phyloP scores from a whole-genome alignment of 2,329 filamentous ascomycete species.

The Didymella arachidicola region DNA sequence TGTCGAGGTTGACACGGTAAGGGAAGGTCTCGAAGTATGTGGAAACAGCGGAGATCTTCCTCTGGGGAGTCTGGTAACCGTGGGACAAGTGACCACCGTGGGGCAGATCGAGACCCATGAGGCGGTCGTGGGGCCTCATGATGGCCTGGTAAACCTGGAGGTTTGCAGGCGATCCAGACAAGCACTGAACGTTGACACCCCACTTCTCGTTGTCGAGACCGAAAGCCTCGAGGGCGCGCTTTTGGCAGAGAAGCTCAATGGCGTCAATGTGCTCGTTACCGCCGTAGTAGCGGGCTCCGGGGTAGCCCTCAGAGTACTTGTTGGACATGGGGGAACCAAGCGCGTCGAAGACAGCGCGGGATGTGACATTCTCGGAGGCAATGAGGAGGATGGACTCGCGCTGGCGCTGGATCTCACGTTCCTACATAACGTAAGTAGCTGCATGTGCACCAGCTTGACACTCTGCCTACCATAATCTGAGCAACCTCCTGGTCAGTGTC shows the following conservation, averaged over 20 bases:
- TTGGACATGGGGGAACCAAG: constrained; percentile 71
- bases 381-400: constrained; percentile 86
- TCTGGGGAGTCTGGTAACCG: constrained; percentile 94
- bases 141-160: constrained; percentile 98
- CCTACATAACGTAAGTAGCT: constrained; percentile 59
- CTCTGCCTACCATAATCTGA: constrained; percentile 84
- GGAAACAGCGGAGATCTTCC: constrained; percentile 98
- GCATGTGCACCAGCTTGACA: neutral
- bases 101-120: constrained; percentile 96
- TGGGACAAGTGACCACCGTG: constrained; percentile 95
- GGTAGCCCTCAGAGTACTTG: constrained; percentile 99
- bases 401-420: constrained; percentile 94
- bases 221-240: constrained; percentile 87
- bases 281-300: constrained; percentile 94
- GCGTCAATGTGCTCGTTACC: constrained; percentile 96
- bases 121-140: constrained; percentile 91
- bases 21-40: constrained; percentile 99
- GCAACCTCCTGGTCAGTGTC: constrained; percentile 94
- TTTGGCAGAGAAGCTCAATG: constrained; percentile 87
- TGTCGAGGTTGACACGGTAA: constrained; percentile 88
- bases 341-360: constrained; percentile 51
- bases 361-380: constrained; percentile 53
- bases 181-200: constrained; percentile 91
- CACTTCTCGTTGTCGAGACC: constrained; percentile 83
- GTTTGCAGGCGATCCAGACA: constrained; percentile 94